Base-by-base conservation (phyloP, 805 yeast genomes). In the Candida ponderosae region DNA sequence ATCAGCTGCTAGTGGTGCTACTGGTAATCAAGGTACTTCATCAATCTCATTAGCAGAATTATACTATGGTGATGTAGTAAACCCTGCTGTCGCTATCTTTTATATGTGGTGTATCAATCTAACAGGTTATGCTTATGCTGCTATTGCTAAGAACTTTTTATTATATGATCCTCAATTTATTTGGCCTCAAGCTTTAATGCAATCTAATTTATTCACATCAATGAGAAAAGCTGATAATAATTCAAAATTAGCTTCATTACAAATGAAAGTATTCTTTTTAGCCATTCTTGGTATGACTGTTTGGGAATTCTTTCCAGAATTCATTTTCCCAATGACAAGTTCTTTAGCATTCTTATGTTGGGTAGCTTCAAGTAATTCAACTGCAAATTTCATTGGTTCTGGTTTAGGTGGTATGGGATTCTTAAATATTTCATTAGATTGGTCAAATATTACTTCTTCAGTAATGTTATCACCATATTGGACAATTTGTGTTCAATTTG, bases 121-220 rank as follows among this genome's bases (percentile, higher is more conserved):
- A 54, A 62, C 67, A 1, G 78, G 78, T 0, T 72, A 71, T 47
- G 68, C 78, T 2, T 70, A 66, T 46, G 75, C 74, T 11, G 74
- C 74, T 1, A 65, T 72, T 18, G 75, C 76, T 4, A 62, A 68
- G 38, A 52, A 57, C 29, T 55, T 66, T 30, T 64, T 72, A 18
- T 48, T 71, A 6, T 68, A 68, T 43, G 76, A 72, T 41, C 70
- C 73, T 0, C 67, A 68, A 34, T 68, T 69, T 40, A 54, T 65
- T 9, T 72, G 76, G 76, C 70, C 72, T 14, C 66, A 67, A 41
- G 68, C 76, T 2, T 54, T 71, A 37, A 72, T 72, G 78, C 76
- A 72, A 41, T 66, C 76, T 0, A 60, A 71, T 1, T 49, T 69
- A 24, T 59, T 68, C 40, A 63, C 59, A 32, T 51, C 64, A 0